These are phyloP conservation scores for Aaosphaeria pasadenensis DNA, from an alignment of 2,329 filamentous ascomycete species.

Conservation along the genomic window DNA sequence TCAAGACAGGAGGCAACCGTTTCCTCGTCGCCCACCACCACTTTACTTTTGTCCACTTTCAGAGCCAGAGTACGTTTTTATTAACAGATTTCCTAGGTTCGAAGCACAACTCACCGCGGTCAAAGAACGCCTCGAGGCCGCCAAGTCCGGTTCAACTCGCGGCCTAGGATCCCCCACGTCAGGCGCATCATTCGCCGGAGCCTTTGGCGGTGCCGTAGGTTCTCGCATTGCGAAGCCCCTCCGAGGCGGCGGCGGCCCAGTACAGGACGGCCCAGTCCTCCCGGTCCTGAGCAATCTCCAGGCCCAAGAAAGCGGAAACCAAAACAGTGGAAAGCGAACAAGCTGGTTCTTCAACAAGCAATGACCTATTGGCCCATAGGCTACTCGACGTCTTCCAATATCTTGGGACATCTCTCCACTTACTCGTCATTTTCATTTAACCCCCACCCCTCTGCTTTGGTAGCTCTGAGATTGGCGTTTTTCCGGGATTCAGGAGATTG, in stretches of 20 bases:
- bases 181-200: conserved; percentile 52
- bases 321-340: conserved; percentile 58
- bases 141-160: conserved; percentile 86
- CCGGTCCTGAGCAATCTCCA: conserved; percentile 45
- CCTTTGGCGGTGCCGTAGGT: conserved; percentile 58
- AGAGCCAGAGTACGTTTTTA: conserved; percentile 2
- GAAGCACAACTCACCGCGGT: conserved; percentile 95
- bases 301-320: conserved; percentile 53
- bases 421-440: neutral
- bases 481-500: too few species aligned
- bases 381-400: neutral
- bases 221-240: conserved; percentile 64
- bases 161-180: conserved; percentile 66
- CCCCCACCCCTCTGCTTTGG: too few species aligned
- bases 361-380: neutral
- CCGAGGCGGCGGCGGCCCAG: conserved; percentile 49
- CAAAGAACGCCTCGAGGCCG: conserved; percentile 94
- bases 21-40: conserved; percentile 1
- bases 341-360: conserved; percentile 73
- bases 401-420: neutral
- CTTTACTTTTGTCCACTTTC: conserved; percentile 2
- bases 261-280: conserved; percentile 34
- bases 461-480: too few species aligned
- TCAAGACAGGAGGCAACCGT: neutral
- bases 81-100: conserved; percentile 61